Evolutionary conservation across 148 eudicot species (phyloP).

Genomic region (Vaccinium vitisidaea): DNA sequence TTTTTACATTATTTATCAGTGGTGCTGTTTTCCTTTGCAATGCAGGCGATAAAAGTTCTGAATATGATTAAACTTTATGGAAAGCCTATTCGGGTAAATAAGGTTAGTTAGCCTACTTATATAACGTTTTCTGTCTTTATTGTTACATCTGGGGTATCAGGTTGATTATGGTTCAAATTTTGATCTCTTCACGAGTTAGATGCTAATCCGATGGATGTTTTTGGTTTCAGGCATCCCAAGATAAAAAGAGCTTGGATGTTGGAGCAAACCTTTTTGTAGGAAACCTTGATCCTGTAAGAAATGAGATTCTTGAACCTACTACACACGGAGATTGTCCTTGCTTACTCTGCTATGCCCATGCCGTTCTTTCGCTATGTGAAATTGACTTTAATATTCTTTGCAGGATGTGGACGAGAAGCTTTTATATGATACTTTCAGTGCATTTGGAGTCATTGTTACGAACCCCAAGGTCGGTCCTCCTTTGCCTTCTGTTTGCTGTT

Average conservation of each 20-base stretch:
- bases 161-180: background rate
- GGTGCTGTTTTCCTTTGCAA: constrained; percentile 8
- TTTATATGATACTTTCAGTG: constrained; percentile 93
- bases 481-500: constrained; percentile 6
- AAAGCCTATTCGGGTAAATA: constrained; percentile 87
- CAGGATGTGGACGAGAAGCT: constrained; percentile 99
- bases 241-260: constrained; percentile 95
- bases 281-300: constrained; percentile 92
- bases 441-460: constrained; percentile 95
- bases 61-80: constrained; percentile 97
- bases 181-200: background rate
- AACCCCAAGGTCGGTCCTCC: constrained; percentile 69
- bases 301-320: background rate
- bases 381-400: constrained; percentile 19
- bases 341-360: background rate
- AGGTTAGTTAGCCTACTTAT: constrained; percentile 37
- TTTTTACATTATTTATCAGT: background rate
- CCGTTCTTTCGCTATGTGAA: background rate
- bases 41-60: constrained; percentile 93
- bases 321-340: background rate
- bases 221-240: constrained; percentile 85
- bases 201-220: constrained; percentile 8
- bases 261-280: constrained; percentile 99
- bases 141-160: background rate
- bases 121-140: background rate